A percentile compares a stretch with the other conserved stretches of the same genome.
Conservation (phyloP, 345 rosid species). For the Limnanthes douglasii region DNA sequence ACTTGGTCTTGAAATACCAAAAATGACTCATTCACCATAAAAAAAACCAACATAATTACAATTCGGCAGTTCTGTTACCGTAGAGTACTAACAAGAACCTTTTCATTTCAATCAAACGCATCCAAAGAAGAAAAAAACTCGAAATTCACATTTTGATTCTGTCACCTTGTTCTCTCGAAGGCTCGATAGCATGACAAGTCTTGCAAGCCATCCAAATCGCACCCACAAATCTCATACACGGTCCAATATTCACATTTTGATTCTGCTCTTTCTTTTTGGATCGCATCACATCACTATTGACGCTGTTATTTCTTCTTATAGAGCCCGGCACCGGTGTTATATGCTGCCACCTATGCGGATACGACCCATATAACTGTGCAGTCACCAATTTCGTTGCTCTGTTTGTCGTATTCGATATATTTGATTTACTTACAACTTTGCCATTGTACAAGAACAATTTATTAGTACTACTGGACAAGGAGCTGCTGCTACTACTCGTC, state of each 20-base stretch:
- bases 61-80: too few species aligned
- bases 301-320: constrained; percentile 9
- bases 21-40: too few species aligned
- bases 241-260: too few species aligned
- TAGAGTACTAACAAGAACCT: too few species aligned
- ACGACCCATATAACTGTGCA: constrained; percentile 37
- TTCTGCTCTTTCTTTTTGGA: constrained; percentile 1
- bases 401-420: constrained; percentile 9
- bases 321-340: constrained; percentile 32
- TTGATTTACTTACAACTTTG: constrained; percentile 1
- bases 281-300: constrained; percentile 2
- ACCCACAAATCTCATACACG: constrained; percentile 35
- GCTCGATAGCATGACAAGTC: constrained; percentile 82
- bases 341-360: constrained; percentile 59
- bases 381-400: constrained; percentile 33
- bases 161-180: constrained; percentile 21
- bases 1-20: too few species aligned
- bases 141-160: not conserved
- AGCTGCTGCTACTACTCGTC: too few species aligned
- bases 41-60: too few species aligned
- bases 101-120: not conserved
- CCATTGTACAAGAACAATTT: too few species aligned
- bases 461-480: too few species aligned
- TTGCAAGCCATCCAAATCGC: constrained; percentile 43
- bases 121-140: not conserved